These are phyloP conservation scores for Apiospora rasikravindrae DNA, from an alignment of 2,329 filamentous ascomycete species.

Conservation along the genomic window DNA sequence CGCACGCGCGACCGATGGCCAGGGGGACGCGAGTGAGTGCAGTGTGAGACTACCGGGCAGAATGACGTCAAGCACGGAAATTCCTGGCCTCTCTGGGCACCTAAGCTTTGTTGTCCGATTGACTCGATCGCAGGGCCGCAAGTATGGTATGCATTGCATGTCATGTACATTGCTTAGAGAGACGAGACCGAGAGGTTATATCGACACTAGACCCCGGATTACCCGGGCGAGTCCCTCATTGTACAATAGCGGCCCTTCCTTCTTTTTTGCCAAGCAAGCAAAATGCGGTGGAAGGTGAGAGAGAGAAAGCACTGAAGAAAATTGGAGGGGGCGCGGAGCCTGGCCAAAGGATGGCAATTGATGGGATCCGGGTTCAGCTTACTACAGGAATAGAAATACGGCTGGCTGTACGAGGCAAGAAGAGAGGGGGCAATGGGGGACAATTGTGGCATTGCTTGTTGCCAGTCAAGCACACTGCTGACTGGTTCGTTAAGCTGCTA, in stretches of 20 bases:
- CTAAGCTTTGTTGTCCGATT: background rate
- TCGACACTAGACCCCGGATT: constrained; percentile 12
- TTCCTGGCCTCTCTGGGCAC: background rate
- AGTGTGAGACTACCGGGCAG: constrained; percentile 2
- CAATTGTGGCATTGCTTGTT: constrained; percentile 11
- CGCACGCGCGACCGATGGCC: background rate
- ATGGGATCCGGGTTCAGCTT: background rate
- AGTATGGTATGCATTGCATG: background rate
- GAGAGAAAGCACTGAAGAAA: background rate
- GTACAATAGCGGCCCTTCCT: background rate
- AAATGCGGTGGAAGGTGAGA: background rate
- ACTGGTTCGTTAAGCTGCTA: background rate
- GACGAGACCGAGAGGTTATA: background rate
- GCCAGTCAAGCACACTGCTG: background rate
- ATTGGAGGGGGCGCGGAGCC: background rate
- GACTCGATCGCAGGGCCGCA: background rate
- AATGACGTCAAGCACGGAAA: constrained; percentile 4
- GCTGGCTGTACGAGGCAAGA: background rate
- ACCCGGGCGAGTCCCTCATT: background rate
- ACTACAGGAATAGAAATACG: background rate
- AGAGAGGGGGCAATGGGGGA: background rate
- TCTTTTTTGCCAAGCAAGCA: background rate
- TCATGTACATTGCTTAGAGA: background rate
- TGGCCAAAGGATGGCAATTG: background rate
- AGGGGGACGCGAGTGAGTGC: constrained; percentile 3